These are phyloP conservation scores for Hydnum rufescens DNA, from an alignment of 768 basidiomycete genomes.

Conservation along the genomic window DNA sequence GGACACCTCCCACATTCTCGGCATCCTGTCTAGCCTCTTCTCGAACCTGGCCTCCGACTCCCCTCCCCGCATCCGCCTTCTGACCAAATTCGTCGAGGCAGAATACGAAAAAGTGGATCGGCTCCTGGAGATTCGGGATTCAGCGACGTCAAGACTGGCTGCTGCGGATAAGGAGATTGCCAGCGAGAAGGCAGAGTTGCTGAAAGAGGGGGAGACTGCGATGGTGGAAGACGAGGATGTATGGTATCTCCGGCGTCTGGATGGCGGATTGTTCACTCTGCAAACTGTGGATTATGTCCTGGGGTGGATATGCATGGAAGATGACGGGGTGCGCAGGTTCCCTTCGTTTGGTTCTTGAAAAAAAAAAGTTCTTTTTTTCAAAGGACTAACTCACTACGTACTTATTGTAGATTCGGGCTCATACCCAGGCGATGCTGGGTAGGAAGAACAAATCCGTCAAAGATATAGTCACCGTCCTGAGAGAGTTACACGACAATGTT, in stretches of 20 bases:
- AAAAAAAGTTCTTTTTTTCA: background rate
- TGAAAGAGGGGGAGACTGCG: constrained; percentile 36
- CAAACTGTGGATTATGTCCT: constrained; percentile 89
- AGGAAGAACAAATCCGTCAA: constrained; percentile 50
- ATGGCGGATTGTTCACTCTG: constrained; percentile 70
- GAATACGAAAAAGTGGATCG: constrained; percentile 93
- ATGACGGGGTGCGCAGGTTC: constrained; percentile 78
- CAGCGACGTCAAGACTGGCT: constrained; percentile 38
- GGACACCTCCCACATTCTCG: constrained; percentile 72
- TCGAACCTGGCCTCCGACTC: constrained; percentile 79
- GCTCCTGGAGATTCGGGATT: constrained; percentile 69
- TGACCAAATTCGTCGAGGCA: constrained; percentile 85
- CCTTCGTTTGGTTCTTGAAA: background rate
- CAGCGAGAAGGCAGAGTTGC: constrained; percentile 41
- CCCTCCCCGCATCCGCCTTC: constrained; percentile 51
- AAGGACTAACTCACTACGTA: background rate
- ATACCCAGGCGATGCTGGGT: constrained; percentile 53
- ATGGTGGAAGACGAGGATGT: constrained; percentile 44
- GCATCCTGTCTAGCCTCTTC: constrained; percentile 72
- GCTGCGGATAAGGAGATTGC: constrained; percentile 47
- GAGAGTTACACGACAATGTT: constrained; percentile 52
- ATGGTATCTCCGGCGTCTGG: constrained; percentile 73
- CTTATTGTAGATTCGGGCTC: constrained; percentile 44
- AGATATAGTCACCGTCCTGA: constrained; percentile 52
- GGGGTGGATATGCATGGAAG: constrained; percentile 94